Evolutionary conservation across 2,329 filamentous ascomycete genomes (phyloP).

Genomic region (Aspergillus sp.): DNA sequence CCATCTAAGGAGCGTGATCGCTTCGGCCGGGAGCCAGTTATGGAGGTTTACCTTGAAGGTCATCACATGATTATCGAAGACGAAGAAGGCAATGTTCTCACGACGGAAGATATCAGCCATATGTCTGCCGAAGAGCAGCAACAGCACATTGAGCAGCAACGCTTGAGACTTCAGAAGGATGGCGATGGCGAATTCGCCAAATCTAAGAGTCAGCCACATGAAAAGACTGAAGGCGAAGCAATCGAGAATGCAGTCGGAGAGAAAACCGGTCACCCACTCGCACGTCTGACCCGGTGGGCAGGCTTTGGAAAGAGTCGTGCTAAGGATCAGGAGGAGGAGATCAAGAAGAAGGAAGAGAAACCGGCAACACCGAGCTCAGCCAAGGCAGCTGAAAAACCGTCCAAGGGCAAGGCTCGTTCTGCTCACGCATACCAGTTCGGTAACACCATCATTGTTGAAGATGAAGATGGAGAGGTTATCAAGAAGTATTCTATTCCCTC

Average conservation of each 20-base stretch:
- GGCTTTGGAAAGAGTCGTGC: conserved; percentile 33
- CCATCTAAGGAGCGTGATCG: conserved; percentile 26
- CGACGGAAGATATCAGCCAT: conserved; percentile 51
- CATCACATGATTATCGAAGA: conserved; percentile 76
- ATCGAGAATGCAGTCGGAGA: conserved; percentile 33
- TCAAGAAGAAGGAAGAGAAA: conserved; percentile 14
- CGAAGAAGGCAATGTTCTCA: conserved; percentile 78
- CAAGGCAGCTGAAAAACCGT: conserved; percentile 12
- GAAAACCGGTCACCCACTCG: conserved; percentile 28
- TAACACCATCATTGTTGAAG: conserved; percentile 67
- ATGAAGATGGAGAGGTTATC: conserved; percentile 64
- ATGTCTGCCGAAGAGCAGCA: conserved; percentile 55
- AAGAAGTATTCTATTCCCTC: conserved; percentile 63
- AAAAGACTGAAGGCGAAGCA: conserved; percentile 42
- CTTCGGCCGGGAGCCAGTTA: conserved; percentile 31
- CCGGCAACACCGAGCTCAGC: conserved; percentile 1
- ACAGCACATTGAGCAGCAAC: conserved; percentile 51
- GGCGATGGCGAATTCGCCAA: conserved; percentile 41
- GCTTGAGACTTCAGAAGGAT: conserved; percentile 52
- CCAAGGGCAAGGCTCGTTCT: conserved; percentile 43
- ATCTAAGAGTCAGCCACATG: conserved; percentile 39
- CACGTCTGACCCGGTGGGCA: conserved; percentile 43
- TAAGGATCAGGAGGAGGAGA: conserved; percentile 22
- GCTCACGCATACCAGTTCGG: conserved; percentile 65
- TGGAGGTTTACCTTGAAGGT: conserved; percentile 79